Evolutionary conservation across 352 stramenopile species (phyloP).

Genomic region (Pythium pectinolyticum): DNA sequence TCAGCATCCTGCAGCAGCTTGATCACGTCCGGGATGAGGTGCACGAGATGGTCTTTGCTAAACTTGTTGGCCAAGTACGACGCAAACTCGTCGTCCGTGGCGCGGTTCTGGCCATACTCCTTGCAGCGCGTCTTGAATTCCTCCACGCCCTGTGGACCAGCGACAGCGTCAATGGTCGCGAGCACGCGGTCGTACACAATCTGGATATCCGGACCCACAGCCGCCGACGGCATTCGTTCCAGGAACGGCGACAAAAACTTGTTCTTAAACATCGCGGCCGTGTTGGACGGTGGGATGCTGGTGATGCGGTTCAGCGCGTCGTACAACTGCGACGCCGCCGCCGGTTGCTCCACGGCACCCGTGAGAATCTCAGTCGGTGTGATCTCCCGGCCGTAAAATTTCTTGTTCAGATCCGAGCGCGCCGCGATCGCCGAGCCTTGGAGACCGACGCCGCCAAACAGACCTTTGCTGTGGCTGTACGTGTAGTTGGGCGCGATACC

Average conservation of each 20-base stretch:
- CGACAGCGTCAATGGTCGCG: slow-evolving; percentile 62
- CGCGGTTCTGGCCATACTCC: slow-evolving; percentile 83
- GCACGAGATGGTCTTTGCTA: slow-evolving; percentile 62
- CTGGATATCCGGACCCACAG: slow-evolving; percentile 75
- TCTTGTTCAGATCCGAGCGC: slow-evolving; percentile 81
- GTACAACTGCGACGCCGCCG: slow-evolving; percentile 79
- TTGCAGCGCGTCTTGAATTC: slow-evolving; percentile 88
- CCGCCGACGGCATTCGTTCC: slow-evolving; percentile 71
- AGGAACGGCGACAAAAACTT: slow-evolving; percentile 68
- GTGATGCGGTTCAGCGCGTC: slow-evolving; percentile 75
- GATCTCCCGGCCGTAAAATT: slow-evolving; percentile 88
- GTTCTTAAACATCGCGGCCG: slow-evolving; percentile 46
- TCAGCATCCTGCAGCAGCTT: slow-evolving; percentile 80
- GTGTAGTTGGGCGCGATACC: slow-evolving; percentile 86
- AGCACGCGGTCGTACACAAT: slow-evolving; percentile 85
- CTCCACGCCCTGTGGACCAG: slow-evolving; percentile 56
- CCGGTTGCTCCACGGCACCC: slow-evolving; percentile 76
- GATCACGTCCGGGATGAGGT: slow-evolving; percentile 79
- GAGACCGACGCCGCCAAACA: slow-evolving; percentile 81
- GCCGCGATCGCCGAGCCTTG: slow-evolving; percentile 82
- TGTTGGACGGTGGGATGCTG: slow-evolving; percentile 69
- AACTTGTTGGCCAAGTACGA: slow-evolving; percentile 74
- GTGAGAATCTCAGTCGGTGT: slow-evolving; percentile 83
- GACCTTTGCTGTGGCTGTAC: slow-evolving; percentile 86
- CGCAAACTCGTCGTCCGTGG: slow-evolving; percentile 69